These are phyloP conservation scores for Hymenoscyphus scutula DNA, from an alignment of 2,329 filamentous ascomycete genomes.

Conservation along the genomic window DNA sequence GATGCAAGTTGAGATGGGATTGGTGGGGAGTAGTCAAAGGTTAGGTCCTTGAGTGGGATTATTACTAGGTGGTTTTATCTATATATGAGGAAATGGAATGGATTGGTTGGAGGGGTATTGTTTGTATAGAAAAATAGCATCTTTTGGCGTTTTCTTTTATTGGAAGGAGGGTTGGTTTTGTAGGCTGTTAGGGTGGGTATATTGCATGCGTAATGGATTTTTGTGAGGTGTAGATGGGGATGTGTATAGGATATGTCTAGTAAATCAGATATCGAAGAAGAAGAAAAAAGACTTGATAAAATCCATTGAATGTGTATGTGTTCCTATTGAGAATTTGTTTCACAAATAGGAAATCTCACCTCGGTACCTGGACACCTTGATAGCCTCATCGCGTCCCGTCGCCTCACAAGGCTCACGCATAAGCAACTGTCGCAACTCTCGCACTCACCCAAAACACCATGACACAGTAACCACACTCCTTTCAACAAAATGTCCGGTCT, in stretches of 20 bases:
- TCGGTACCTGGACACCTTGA: conserved; percentile 2
- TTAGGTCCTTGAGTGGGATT: conserved; percentile 59
- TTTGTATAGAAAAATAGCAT: conserved; percentile 21
- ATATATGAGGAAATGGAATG: too few relatives aligned
- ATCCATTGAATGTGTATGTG: too few relatives aligned
- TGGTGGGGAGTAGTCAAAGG: conserved; percentile 64
- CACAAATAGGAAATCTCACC: neutral
- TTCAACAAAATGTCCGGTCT: conserved; percentile 18
- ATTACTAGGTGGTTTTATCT: too few relatives aligned
- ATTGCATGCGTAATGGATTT: neutral
- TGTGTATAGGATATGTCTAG: neutral
- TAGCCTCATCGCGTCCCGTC: conserved; percentile 14
- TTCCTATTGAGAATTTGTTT: neutral
- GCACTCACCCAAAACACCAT: conserved; percentile 4
- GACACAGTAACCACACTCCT: neutral
- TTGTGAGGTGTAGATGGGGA: neutral
- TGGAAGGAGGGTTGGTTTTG: neutral
- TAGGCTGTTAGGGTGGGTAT: neutral
- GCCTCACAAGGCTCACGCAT: conserved; percentile 14
- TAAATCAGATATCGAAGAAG: neutral
- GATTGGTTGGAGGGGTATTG: too few relatives aligned
- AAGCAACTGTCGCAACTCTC: neutral
- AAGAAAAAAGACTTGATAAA: neutral
- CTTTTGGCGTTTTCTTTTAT: conserved; percentile 25
- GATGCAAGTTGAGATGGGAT: conserved; percentile 49